Base-by-base conservation (phyloP, 1,139 yeast species). In the Candida gigantensis region DNA sequence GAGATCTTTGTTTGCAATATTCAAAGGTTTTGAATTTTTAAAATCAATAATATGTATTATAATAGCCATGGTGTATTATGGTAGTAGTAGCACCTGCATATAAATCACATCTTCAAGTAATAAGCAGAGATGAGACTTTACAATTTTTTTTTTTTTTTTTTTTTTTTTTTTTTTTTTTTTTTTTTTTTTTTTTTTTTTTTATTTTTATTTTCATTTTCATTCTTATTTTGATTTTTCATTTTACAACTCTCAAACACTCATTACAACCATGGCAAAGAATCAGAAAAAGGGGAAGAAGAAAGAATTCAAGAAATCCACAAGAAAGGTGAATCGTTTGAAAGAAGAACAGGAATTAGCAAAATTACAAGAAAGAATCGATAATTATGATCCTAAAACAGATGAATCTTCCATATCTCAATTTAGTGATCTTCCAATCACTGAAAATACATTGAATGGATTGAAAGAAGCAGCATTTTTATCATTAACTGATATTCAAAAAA, bases 401-500 rank as follows among this genome's bases (percentile, higher is more conserved):
- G 62, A 59, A 42, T 43, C 54, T 25, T 34, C 50, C 37, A 39
- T 61, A 8, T 53, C 66, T 4, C 74, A 71, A 41, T 81, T 81
- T 49, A 61, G 69, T 42, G 92, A 92, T 44, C 72, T 92, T 18
- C 97, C 98, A 5, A 61, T 92, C 18, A 77, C 94, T 5, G 58
- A 67, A 14, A 68, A 69, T 4, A 84, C 96, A 5, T 51, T 80
- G 13, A 72, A 73, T 46, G 98, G 98, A 2, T 65, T 92, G 28
- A 79, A 77, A 41, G 86, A 81, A 37, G 73, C 86, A 14, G 76
- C 81, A 43, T 92, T 83, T 58, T 71, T 84, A 3, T 74, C 80
- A 15, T 60, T 89, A 65, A 92, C 98, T 0, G 96, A 86, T 39
- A 87, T 92, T 40, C 99, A 92, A 54, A 78, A 74, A 47, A 80